Base-by-base conservation (phyloP, 345 rosid genomes). In the Lumnitzera littorea region DNA sequence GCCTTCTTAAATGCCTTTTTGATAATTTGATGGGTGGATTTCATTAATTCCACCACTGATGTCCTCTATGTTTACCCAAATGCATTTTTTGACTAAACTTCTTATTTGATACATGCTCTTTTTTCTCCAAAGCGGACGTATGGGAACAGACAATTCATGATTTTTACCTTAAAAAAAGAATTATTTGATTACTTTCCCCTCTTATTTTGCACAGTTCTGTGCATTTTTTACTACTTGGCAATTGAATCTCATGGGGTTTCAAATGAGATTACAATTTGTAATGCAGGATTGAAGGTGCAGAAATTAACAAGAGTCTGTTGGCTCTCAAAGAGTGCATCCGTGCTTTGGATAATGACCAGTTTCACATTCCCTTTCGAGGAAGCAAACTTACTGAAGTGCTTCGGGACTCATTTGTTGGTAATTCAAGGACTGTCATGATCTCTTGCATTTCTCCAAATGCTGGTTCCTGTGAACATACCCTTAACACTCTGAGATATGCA, bases 261-360 rank as follows among this genome's bases (percentile, higher is more conserved):
- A 36, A 9, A 36, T 36, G 43, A 36, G 43, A 36, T 36, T 1
- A 36, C 10, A 7, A 36, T 27, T 27, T 36, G 43, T 36, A 9
- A 4, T 36, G 69, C 82, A 94, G 99, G 80, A 83, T 94, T 90
- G 99, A 94, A 80, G 99, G 99, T 66, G 99, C 99, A 29, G 99
- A 94, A 77, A 94, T 94, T 77, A 94, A 94, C 75, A 94, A 87
- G 85, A 90, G 99, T 74, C 81, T 90, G 61, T 95, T 94, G 55
- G 99, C 99, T 31, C 65, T 94, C 50, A 94, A 94, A 80, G 99
- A 94, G 66, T 94, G 99, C 71, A 94, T 94, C n/a, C 83, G 99
- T 78, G 99, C 99, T 66, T 96, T 94, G 63, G 99, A 94, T 80
- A 94, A 88, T 80, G 97, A 94, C 74, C 96, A 90, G 81, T 88